Conservation (phyloP, 306 rosid species). For the Vigna trinervia region DNA sequence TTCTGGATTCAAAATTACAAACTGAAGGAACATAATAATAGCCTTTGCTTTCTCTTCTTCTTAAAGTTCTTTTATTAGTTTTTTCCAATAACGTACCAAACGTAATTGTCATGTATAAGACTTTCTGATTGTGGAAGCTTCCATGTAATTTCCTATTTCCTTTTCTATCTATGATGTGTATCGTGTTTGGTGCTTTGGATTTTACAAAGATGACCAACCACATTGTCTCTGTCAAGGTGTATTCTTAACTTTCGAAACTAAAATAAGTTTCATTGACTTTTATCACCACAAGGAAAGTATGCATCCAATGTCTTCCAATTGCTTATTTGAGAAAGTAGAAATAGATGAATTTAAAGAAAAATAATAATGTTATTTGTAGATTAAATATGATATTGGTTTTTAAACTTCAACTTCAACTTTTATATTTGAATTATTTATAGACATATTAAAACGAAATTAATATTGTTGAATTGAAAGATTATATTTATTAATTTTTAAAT, state of each 20-base stretch:
- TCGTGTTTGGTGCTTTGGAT: background rate
- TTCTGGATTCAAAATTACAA: background rate
- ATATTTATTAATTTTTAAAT: too few species aligned
- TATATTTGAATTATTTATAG: too few species aligned
- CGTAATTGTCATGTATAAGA: background rate
- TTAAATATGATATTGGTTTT: too few species aligned
- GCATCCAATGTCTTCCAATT: background rate
- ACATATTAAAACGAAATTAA: too few species aligned
- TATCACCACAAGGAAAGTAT: background rate
- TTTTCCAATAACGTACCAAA: background rate
- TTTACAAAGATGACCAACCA: background rate
- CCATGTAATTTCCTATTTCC: slow-evolving; percentile 45
- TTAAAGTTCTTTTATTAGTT: background rate
- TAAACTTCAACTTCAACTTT: too few species aligned
- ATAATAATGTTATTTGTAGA: too few species aligned
- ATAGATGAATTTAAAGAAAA: too few species aligned
- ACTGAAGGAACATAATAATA: background rate
- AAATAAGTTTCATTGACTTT: background rate
- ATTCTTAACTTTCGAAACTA: background rate
- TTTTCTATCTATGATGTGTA: background rate
- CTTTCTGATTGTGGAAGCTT: slow-evolving; percentile 31
- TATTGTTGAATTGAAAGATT: too few species aligned
- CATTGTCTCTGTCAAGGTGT: background rate
- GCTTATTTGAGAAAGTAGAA: too few species aligned
- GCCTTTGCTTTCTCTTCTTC: background rate